Conservation (phyloP, 768 basidiomycete species). For the Boletus sp. region DNA sequence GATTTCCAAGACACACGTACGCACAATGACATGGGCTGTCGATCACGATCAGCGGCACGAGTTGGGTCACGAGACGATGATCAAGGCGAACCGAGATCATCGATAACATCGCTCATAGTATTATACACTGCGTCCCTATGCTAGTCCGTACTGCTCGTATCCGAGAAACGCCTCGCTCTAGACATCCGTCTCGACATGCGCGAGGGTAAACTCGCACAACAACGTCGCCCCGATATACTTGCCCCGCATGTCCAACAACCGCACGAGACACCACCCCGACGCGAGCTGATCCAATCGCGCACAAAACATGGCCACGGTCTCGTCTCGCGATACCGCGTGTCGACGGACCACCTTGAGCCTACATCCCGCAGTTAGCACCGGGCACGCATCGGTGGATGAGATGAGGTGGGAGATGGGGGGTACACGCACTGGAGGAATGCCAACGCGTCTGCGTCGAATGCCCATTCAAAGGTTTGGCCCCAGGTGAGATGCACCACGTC, state of each 20-base stretch:
- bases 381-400: not conserved
- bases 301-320: slow-evolving; percentile 50
- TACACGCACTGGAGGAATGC: slow-evolving; percentile 49
- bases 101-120: too few species aligned
- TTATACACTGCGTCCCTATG: too few species aligned
- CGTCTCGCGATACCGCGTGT: slow-evolving; percentile 43
- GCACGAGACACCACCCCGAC: slow-evolving; percentile 46
- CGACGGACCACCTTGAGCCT: slow-evolving; percentile 20
- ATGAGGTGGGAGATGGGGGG: not conserved
- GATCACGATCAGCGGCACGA: too few species aligned
- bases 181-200: not conserved
- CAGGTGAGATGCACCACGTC: slow-evolving; percentile 38
- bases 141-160: too few species aligned
- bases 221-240: slow-evolving; percentile 35
- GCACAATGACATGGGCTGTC: too few species aligned
- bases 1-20: too few species aligned
- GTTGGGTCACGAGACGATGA: too few species aligned
- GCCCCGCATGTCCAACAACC: slow-evolving; percentile 49
- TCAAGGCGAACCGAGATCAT: too few species aligned
- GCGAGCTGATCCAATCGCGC: slow-evolving; percentile 46
- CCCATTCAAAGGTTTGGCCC: slow-evolving; percentile 46
- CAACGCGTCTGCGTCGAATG: slow-evolving; percentile 47
- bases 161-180: not conserved
- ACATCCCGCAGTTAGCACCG: not conserved
- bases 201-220: slow-evolving; percentile 26